phyloP scores from a whole-genome alignment of 176 grass and related monocot species.

The Phragmites australis region DNA sequence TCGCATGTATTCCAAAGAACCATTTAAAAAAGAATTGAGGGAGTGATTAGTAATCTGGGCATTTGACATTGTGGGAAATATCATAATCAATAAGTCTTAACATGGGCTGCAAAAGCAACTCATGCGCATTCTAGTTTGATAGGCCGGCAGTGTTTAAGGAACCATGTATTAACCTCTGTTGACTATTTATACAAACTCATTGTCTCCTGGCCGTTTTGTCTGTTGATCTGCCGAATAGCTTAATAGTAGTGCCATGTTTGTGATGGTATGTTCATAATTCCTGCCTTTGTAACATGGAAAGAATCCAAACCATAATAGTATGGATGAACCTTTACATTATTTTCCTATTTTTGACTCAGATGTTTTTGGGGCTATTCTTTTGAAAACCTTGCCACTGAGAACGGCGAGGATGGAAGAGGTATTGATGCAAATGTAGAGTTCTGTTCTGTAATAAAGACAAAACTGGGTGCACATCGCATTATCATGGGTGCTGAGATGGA shows the following conservation, averaged over 20 bases:
- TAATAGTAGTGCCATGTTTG: slow-evolving; percentile 21
- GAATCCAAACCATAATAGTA: slow-evolving; percentile 1
- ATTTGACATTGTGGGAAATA: not conserved
- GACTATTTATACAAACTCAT: not conserved
- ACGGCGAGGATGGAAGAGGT: slow-evolving; percentile 69
- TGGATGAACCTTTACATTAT: slow-evolving; percentile 24
- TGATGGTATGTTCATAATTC: slow-evolving; percentile 17
- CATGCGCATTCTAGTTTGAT: not conserved
- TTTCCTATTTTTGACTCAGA: slow-evolving; percentile 39
- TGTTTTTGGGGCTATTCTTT: slow-evolving; percentile 99
- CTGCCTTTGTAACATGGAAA: not conserved
- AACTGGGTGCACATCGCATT: slow-evolving; percentile 95
- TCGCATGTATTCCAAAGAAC: not conserved
- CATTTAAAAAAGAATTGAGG: not conserved
- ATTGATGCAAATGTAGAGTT: slow-evolving; percentile 99
- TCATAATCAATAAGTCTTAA: not conserved
- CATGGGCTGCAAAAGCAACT: not conserved
- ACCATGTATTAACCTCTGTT: not conserved
- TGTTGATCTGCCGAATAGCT: not conserved
- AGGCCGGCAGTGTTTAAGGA: not conserved
- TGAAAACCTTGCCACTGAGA: slow-evolving; percentile 96
- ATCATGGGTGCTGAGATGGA: slow-evolving; percentile 99
- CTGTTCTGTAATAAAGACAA: slow-evolving; percentile 97
- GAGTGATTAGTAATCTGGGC: not conserved
- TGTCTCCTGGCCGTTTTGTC: not conserved